Evolutionary conservation across 2,329 filamentous ascomycete species (phyloP), one percentile per base, ranked within the genome.

Genomic region (Sclerotinia sclerotiorum): DNA sequence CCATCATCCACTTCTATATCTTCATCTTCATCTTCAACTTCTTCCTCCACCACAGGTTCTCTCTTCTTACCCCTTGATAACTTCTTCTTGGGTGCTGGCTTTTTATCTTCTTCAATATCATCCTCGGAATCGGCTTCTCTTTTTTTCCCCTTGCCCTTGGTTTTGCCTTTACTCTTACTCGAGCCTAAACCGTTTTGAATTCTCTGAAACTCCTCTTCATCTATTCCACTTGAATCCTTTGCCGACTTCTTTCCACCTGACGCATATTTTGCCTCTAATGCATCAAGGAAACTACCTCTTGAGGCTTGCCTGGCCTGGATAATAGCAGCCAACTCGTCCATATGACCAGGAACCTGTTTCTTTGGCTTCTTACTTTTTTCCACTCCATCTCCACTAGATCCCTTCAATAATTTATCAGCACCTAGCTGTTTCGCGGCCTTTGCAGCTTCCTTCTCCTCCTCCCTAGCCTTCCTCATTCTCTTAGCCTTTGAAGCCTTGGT

Each of bases 401-500:
- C 65, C 1, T 82, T 86, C 72, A 89, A 90, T 39, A 92, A 77
- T 77, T 90, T 88, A 68, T 92, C 90, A 73, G 90, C 85, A 3
- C 91, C 91, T 3, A 94, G 78, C 78, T 94, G 87, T 78, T 91
- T 90, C 0, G 90, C 90, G 70, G 90, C 84, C 70, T 91, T 88
- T 76, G 90, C 87, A 0, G 94, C 93, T 76, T 97, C 92, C 55
- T 84, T 85, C 74, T 84, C 83, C 15, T 82, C 83, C 75, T 85
- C 87, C 67, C 84, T 83, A 0, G 90, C 91, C 17, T 82, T 83
- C 75, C 85, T 87, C 68, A 85, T 77, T 54, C 91, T 83, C 55
- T 82, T 82, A 67, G 86, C 80, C 69, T 85, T 86, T 66, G 87
- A 86, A 75, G 84, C 87, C 74, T 88, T 87, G n/a, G 84, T 85